Evolutionary conservation across 345 rosid species (phyloP).

Genomic region (Cardiospermum halicacabum): DNA sequence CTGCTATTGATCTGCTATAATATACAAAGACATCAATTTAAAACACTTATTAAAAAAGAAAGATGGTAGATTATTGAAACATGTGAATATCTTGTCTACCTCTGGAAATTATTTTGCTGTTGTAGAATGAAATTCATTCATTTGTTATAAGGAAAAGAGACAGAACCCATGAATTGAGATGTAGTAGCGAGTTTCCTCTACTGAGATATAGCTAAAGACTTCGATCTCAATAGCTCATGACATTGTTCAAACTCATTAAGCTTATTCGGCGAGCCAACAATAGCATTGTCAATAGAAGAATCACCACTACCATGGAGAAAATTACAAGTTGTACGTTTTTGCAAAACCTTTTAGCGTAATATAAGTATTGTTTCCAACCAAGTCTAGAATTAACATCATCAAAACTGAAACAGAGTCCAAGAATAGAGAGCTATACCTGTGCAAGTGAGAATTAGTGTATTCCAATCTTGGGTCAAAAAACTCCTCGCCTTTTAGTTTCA

Average conservation of each 20-base stretch:
- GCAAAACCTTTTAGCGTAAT: slow-evolving; percentile 60
- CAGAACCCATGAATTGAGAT: slow-evolving; percentile 36
- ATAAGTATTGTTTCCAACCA: slow-evolving; percentile 62
- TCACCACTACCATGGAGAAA: slow-evolving; percentile 60
- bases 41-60: no score
- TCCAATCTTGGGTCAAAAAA: slow-evolving; percentile 27
- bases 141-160: slow-evolving; percentile 44
- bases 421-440: slow-evolving; percentile 44
- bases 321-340: slow-evolving; percentile 54
- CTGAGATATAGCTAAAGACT: slow-evolving; percentile 29
- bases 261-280: slow-evolving; percentile 40
- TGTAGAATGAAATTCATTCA: slow-evolving; percentile 44
- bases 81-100: slow-evolving; percentile 21
- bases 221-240: slow-evolving; percentile 45
- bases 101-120: slow-evolving; percentile 44
- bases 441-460: slow-evolving; percentile 22
- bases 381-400: slow-evolving; percentile 45
- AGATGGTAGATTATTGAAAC: no score
- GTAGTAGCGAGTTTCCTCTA: slow-evolving; percentile 42
- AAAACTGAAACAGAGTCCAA: slow-evolving; percentile 35
- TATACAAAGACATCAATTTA: no score
- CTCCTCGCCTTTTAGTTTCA: slow-evolving; percentile 37
- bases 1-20: slow-evolving; percentile 32
- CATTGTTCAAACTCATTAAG: slow-evolving; percentile 44
- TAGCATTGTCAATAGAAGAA: slow-evolving; percentile 22